Evolutionary conservation across 805 yeast species (phyloP).

Genomic region (Spathaspora hagerdaliae): DNA sequence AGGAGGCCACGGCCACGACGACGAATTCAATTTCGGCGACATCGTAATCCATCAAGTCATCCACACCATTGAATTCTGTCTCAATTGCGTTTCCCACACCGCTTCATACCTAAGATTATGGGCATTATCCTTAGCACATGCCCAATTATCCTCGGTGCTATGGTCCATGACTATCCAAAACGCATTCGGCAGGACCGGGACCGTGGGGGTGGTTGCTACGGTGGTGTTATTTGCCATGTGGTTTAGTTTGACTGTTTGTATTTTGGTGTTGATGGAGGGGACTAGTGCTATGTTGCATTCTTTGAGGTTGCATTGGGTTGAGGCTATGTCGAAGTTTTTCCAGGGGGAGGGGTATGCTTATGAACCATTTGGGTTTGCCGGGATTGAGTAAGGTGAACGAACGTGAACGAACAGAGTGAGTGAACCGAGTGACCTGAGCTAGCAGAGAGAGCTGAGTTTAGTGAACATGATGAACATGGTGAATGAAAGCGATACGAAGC

Average conservation of each 20-base stretch:
- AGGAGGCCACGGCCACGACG: constrained; percentile 40
- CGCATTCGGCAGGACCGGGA: constrained; percentile 55
- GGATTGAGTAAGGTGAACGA: constrained; percentile 9
- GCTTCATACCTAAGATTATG: constrained; percentile 75
- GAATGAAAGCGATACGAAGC: too few species aligned
- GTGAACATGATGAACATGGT: too few species aligned
- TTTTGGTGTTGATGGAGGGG: constrained; percentile 76
- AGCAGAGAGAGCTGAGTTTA: too few species aligned
- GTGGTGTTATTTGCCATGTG: constrained; percentile 67
- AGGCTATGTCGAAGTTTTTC: constrained; percentile 75
- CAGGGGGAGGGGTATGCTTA: constrained; percentile 73
- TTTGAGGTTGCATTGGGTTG: constrained; percentile 77
- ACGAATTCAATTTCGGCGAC: constrained; percentile 51
- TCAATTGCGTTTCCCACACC: constrained; percentile 76
- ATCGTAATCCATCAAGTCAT: constrained; percentile 75
- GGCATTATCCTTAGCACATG: constrained; percentile 78
- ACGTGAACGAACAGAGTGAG: too few species aligned
- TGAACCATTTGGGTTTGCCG: constrained; percentile 55
- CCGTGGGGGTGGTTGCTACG: constrained; percentile 52
- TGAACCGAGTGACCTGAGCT: too few species aligned
- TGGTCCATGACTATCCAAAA: constrained; percentile 74
- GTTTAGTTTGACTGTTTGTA: constrained; percentile 66
- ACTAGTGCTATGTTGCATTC: constrained; percentile 83
- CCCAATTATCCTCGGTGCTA: constrained; percentile 69
- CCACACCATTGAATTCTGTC: constrained; percentile 76